phyloP scores from a whole-genome alignment of 1,139 yeast species.

The Lodderomyces margitis region DNA sequence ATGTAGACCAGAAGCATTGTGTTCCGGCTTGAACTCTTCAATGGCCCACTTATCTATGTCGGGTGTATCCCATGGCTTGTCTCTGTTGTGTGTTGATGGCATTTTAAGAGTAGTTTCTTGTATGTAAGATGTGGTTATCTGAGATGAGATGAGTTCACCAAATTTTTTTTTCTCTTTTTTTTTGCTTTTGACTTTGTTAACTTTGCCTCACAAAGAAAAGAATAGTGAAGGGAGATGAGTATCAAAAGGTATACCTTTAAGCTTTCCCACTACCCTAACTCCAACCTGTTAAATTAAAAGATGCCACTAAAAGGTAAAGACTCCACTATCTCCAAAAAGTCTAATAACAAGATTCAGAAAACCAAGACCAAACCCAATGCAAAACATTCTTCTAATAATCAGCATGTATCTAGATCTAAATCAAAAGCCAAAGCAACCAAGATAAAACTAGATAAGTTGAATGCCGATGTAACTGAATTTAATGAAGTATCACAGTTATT shows the following conservation, averaged over 20 bases:
- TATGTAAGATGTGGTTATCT: not conserved
- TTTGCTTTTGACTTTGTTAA: not conserved
- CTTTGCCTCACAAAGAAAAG: not conserved
- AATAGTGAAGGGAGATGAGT: too few species aligned
- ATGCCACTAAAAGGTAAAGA: not conserved
- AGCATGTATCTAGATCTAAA: too few species aligned
- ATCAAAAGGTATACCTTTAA: too few species aligned
- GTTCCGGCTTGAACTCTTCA: constrained; percentile 88
- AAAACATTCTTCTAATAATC: constrained; percentile 5
- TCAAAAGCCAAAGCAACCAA: constrained; percentile 34
- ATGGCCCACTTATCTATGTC: constrained; percentile 93
- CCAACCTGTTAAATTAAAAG: too few species aligned
- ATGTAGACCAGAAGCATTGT: constrained; percentile 79
- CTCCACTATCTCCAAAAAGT: too few species aligned
- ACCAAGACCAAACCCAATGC: constrained; percentile 4
- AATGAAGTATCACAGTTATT: constrained; percentile 33
- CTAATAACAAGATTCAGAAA: constrained; percentile 4
- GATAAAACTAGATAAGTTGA: constrained; percentile 42
- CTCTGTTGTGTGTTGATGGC: constrained; percentile 92
- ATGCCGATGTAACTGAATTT: constrained; percentile 37
- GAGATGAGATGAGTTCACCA: constrained; percentile 13
- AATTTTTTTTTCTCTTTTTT: constrained; percentile 5
- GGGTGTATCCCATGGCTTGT: constrained; percentile 97
- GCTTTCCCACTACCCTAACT: too few species aligned
- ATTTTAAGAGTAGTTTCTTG: constrained; percentile 29